Conservation (phyloP, 805 yeast species). For the Kuraishia cidri region DNA sequence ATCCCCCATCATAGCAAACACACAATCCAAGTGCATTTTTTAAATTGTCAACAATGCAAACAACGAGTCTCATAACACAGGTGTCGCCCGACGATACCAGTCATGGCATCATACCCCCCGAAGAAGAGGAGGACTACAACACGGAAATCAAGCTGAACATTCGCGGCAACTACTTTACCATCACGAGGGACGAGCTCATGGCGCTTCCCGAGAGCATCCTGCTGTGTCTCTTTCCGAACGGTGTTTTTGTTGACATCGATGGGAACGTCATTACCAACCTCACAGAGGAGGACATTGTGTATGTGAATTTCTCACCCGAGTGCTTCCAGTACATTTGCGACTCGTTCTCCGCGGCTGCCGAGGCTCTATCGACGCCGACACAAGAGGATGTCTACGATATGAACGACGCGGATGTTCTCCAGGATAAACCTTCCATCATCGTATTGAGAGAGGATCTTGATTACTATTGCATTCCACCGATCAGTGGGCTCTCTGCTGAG, state of each 20-base stretch:
- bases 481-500: conserved; percentile 40
- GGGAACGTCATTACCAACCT: conserved; percentile 75
- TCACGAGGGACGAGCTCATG: conserved; percentile 85
- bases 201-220: conserved; percentile 85
- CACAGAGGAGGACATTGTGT: conserved; percentile 73
- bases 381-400: conserved; percentile 21
- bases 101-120: too few relatives aligned
- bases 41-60: too few relatives aligned
- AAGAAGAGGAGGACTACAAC: conserved; percentile 33
- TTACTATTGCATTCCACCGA: conserved; percentile 82
- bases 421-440: conserved; percentile 80
- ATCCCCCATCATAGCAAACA: too few relatives aligned
- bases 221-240: conserved; percentile 82
- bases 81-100: too few relatives aligned
- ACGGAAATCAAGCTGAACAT: conserved; percentile 71
- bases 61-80: too few relatives aligned
- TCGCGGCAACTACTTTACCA: conserved; percentile 64
- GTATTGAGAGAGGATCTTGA: conserved; percentile 92
- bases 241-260: conserved; percentile 70
- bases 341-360: conserved; percentile 61
- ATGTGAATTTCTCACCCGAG: conserved; percentile 77
- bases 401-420: conserved; percentile 54
- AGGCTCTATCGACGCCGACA: conserved; percentile 30
- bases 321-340: conserved; percentile 81
- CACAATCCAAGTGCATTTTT: too few relatives aligned